These are phyloP conservation scores for Erodium trifolium DNA, from an alignment of 441 rosid species.

Conservation along the genomic window DNA sequence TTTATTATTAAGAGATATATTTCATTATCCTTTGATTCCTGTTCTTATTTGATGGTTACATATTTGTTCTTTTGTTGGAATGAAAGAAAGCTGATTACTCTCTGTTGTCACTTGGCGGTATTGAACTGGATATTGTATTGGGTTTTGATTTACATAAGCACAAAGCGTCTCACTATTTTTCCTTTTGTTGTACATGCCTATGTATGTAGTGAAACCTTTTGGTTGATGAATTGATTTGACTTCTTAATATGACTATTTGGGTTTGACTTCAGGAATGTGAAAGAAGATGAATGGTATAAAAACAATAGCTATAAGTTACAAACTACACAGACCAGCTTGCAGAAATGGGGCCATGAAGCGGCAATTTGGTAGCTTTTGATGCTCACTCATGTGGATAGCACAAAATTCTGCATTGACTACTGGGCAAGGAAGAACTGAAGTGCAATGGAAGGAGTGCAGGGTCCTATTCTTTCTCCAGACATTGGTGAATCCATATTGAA, in stretches of 20 bases:
- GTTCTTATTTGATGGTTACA: neutral
- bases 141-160: neutral
- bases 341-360: slow-evolving; percentile 7
- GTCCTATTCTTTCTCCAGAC: slow-evolving; percentile 24
- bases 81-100: neutral
- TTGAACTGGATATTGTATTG: neutral
- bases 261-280: slow-evolving; percentile 22
- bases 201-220: neutral
- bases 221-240: slow-evolving; percentile 3
- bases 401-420: slow-evolving; percentile 21
- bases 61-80: neutral
- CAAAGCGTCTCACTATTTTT: neutral
- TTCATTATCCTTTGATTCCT: neutral
- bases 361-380: slow-evolving; percentile 16
- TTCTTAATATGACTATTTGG: slow-evolving; percentile 14
- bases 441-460: slow-evolving; percentile 41
- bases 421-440: slow-evolving; percentile 19
- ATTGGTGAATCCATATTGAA: slow-evolving; percentile 30
- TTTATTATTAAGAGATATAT: neutral
- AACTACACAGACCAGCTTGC: slow-evolving; percentile 12
- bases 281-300: slow-evolving; percentile 16
- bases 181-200: neutral
- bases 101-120: neutral
- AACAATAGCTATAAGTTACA: neutral
- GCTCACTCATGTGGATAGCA: slow-evolving; percentile 22